Conservation (phyloP, 345 rosid genomes). For the Rhizophora apiculata region DNA sequence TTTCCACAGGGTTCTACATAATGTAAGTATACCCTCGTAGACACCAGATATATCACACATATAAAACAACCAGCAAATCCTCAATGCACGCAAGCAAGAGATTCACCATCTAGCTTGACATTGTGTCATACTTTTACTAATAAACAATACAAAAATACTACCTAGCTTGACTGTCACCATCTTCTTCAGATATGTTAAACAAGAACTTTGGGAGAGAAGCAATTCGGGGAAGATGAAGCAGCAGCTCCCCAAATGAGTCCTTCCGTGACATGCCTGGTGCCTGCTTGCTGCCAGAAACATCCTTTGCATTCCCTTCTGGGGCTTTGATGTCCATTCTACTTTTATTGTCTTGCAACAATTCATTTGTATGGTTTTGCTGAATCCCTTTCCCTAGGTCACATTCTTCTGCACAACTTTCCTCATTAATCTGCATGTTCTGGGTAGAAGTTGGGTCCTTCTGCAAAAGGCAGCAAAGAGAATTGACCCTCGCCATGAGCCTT, state of each 20-base stretch:
- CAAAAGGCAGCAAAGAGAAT: constrained; percentile 91
- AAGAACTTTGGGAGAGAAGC: constrained; percentile 91
- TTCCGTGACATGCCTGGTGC: constrained; percentile 76
- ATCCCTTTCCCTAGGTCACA: constrained; percentile 31
- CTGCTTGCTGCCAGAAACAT: constrained; percentile 52
- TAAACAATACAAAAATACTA: constrained; percentile 23
- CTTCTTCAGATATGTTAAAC: constrained; percentile 86
- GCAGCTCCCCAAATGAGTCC: constrained; percentile 80
- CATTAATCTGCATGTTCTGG: constrained; percentile 49
- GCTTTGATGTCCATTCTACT: constrained; percentile 25
- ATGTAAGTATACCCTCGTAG: constrained; percentile 10
- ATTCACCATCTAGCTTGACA: constrained; percentile 5
- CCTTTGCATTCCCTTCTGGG: constrained; percentile 42
- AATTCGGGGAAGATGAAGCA: constrained; percentile 85
- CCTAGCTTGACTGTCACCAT: constrained; percentile 54
- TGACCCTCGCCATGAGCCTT: constrained; percentile 93
- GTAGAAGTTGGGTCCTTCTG: constrained; percentile 60
- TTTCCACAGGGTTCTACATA: constrained; percentile 18
- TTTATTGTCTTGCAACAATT: constrained; percentile 29
- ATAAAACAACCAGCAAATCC: constrained; percentile 15
- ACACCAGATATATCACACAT: constrained; percentile 2
- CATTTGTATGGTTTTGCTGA: constrained; percentile 25
- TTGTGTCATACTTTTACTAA: constrained; percentile 2
- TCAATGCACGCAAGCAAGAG: constrained; percentile 11
- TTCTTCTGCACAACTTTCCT: constrained; percentile 37